These are phyloP conservation scores for Sphaerostilbella broomeana DNA, from an alignment of 2,329 filamentous ascomycete species.

Conservation along the genomic window DNA sequence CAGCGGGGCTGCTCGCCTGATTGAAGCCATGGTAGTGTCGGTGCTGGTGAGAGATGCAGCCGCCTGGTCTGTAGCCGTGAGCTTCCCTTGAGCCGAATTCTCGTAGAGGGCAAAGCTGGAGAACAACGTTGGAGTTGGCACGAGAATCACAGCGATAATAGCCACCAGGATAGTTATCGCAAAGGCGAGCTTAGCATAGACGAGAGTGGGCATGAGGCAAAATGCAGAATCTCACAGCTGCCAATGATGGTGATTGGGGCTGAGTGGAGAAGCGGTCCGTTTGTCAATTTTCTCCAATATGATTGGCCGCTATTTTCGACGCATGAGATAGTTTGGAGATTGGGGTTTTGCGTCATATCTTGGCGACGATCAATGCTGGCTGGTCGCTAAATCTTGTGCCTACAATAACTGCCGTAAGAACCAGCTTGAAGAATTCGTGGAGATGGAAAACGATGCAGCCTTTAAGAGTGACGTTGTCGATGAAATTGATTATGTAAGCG, in stretches of 20 bases:
- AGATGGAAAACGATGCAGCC: no score
- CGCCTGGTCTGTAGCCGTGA: background rate
- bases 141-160: conserved; percentile 2
- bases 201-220: conserved; percentile 10
- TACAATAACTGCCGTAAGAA: no score
- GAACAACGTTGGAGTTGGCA: no score
- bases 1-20: conserved; percentile 44
- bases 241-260: background rate
- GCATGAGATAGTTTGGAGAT: background rate
- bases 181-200: background rate
- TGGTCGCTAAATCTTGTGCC: no score
- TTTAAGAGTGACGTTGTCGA: no score
- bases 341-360: no score
- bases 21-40: conserved; percentile 18
- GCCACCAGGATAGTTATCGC: conserved; percentile 4
- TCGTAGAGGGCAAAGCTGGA: no score
- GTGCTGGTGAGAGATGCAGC: background rate
- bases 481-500: no score
- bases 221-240: conserved; percentile 4
- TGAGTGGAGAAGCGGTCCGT: conserved; percentile 3
- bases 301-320: conserved; percentile 1
- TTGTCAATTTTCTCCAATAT: background rate
- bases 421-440: no score
- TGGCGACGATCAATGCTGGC: no score
- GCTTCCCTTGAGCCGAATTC: background rate